Conservation (phyloP, 1,139 yeast genomes). For the Taiozyma sp. region DNA sequence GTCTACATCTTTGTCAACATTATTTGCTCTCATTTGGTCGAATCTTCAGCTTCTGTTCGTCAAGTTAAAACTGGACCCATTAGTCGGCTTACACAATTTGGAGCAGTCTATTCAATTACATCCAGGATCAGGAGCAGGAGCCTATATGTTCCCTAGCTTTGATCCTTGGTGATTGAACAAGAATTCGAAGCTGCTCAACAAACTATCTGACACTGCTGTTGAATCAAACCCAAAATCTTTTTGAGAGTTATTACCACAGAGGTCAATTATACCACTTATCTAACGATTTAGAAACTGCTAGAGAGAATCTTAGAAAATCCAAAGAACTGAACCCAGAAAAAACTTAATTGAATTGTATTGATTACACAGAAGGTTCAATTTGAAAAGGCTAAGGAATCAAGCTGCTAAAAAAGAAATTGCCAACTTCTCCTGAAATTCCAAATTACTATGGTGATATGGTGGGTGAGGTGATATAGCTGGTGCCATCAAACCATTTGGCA, state of each 20-base stretch:
- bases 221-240: conserved; percentile 62
- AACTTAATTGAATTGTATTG: conserved; percentile 84
- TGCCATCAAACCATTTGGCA: conserved; percentile 83
- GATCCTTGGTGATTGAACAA: too few species aligned
- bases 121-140: conserved; percentile 84
- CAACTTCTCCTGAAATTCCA: conserved; percentile 87
- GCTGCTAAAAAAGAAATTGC: conserved; percentile 72
- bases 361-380: conserved; percentile 73
- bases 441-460: conserved; percentile 94
- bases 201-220: too few species aligned
- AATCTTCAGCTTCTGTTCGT: conserved; percentile 68
- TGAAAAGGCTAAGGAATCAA: conserved; percentile 55
- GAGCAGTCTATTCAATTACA: conserved; percentile 56
- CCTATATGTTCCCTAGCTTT: too few species aligned
- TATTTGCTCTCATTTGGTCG: conserved; percentile 49
- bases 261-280: conserved; percentile 89
- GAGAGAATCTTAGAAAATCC: conserved; percentile 71
- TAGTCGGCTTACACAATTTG: conserved; percentile 41
- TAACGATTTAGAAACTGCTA: conserved; percentile 71
- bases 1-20: conserved; percentile 31
- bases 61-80: conserved; percentile 72
- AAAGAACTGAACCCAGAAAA: conserved; percentile 70
- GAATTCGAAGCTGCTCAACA: too few species aligned
- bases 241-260: conserved; percentile 88
- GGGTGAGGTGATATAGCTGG: conserved; percentile 68